Evolutionary conservation across 2,329 filamentous ascomycete genomes (phyloP), one percentile per base, ranked within the genome.

Genomic region (Sclerotiophoma versabilis): DNA sequence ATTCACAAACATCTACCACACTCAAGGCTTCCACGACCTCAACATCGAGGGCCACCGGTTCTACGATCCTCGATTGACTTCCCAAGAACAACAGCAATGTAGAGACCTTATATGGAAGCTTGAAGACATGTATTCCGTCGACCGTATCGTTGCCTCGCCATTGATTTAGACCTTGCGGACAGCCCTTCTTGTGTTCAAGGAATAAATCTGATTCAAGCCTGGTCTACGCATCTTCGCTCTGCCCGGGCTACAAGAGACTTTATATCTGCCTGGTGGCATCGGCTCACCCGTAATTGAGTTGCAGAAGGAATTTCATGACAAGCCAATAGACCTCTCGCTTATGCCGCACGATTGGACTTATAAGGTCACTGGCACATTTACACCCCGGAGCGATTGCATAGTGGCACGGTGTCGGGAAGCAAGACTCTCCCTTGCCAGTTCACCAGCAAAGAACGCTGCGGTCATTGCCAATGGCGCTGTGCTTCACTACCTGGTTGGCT

Each of bases 401-500:
- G 38, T 33, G 8, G 33, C 33, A 17, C 25, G 62, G 3, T 49
- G 48, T 12, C 27, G 30, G 2, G 49, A 54, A 14, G 57, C 52
- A 2, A 41, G 62, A 5, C 39, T 34, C 8, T 56, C 60, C 8
- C 39, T 64, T 7, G 42, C 49, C 15, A 25, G 49, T 12, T 34
- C 57, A 22, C 9, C 39, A 4, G 53, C 54, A 5, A 46, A 52
- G n/a, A 33, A 92, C 58, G 83, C 96, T 19, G 86, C 87, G 0
- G 81, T 92, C 1, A 90, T 93, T 7, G 88, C 90, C 4, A 91
- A 96, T 66, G 92, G 91, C 1, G 89, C 88, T 1, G 88, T 92
- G 63, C 69, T 96, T 66, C 91, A 96, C 73, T 95, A 90, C 66
- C 77, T 96, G 60, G 93, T 90, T 0, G 84, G 91, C 60, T 91